phyloP scores from a whole-genome alignment of 768 basidiomycete genomes.

The Mycena capillaripes region DNA sequence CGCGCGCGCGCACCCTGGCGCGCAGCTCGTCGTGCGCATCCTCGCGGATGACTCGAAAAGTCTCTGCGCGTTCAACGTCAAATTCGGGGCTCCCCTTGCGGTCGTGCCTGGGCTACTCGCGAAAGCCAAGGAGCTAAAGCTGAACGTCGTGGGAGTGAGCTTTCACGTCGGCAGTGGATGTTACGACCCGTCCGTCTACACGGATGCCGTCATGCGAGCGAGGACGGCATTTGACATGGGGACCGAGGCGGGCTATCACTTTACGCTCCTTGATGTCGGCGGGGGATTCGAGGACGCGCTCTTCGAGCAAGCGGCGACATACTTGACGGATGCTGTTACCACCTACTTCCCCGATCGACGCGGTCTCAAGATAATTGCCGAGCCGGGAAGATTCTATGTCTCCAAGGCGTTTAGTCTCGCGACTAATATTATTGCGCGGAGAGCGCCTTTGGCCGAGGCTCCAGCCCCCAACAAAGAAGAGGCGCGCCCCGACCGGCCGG shows the following conservation, averaged over 20 bases:
- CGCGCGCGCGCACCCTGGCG: conserved; percentile 80
- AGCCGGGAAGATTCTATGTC: conserved; percentile 96
- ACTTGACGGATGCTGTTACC: conserved; percentile 79
- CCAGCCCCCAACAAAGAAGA: conserved; percentile 31
- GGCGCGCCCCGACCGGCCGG: conserved; percentile 52
- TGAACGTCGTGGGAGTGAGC: conserved; percentile 94
- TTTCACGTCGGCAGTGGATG: conserved; percentile 99
- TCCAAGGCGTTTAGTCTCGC: conserved; percentile 93
- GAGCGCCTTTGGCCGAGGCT: conserved; percentile 67
- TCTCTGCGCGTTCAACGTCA: conserved; percentile 92
- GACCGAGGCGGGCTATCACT: conserved; percentile 81
- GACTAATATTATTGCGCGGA: conserved; percentile 91
- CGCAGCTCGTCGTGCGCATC: conserved; percentile 93
- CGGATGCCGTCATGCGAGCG: conserved; percentile 89
- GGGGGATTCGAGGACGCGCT: conserved; percentile 95
- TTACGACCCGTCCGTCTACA: conserved; percentile 93
- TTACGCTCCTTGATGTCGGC: conserved; percentile 91
- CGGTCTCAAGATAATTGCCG: conserved; percentile 88
- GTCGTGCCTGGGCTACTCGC: conserved; percentile 85
- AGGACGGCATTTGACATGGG: conserved; percentile 93
- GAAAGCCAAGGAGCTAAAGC: conserved; percentile 81
- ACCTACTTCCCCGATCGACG: conserved; percentile 82
- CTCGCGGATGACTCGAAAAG: conserved; percentile 97
- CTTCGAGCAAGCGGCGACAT: conserved; percentile 83
- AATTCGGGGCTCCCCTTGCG: conserved; percentile 91